phyloP scores from a whole-genome alignment of 2,329 filamentous ascomycete species.

The Paraphoma chrysanthemicola region DNA sequence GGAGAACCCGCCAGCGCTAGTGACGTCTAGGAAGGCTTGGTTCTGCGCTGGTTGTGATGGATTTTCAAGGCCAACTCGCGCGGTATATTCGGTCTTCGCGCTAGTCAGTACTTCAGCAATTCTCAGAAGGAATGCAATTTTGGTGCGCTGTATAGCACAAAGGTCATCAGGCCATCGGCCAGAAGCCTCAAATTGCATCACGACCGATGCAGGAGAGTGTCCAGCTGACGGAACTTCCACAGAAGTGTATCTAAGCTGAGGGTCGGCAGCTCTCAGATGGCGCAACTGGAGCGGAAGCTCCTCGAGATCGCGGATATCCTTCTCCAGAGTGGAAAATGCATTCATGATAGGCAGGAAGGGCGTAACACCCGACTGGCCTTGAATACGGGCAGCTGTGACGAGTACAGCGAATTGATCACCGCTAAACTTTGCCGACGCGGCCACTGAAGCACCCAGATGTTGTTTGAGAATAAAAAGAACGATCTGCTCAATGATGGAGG shows the following conservation, averaged over 20 bases:
- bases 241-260: slow-evolving; percentile 77
- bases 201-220: slow-evolving; percentile 71
- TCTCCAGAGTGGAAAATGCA: slow-evolving; percentile 76
- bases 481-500: slow-evolving; percentile 80
- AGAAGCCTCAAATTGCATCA: slow-evolving; percentile 92
- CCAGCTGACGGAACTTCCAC: slow-evolving; percentile 60
- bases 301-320: slow-evolving; percentile 77
- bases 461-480: slow-evolving; percentile 72
- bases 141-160: slow-evolving; percentile 88
- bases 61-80: slow-evolving; percentile 83
- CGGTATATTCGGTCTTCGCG: slow-evolving; percentile 65
- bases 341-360: slow-evolving; percentile 73
- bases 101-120: slow-evolving; percentile 76
- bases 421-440: slow-evolving; percentile 55
- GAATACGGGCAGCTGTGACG: slow-evolving; percentile 46
- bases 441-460: slow-evolving; percentile 69
- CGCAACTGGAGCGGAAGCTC: slow-evolving; percentile 87
- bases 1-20: slow-evolving; percentile 72
- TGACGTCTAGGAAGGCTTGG: slow-evolving; percentile 80
- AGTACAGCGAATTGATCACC: slow-evolving; percentile 56
- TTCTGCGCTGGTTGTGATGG: slow-evolving; percentile 73
- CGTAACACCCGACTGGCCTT: slow-evolving; percentile 49
- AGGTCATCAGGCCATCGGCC: slow-evolving; percentile 93
- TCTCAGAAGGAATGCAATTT: slow-evolving; percentile 82
- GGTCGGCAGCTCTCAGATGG: slow-evolving; percentile 75